phyloP scores from a whole-genome alignment of 306 rosid species.

The Trichosanthes cucumerina region DNA sequence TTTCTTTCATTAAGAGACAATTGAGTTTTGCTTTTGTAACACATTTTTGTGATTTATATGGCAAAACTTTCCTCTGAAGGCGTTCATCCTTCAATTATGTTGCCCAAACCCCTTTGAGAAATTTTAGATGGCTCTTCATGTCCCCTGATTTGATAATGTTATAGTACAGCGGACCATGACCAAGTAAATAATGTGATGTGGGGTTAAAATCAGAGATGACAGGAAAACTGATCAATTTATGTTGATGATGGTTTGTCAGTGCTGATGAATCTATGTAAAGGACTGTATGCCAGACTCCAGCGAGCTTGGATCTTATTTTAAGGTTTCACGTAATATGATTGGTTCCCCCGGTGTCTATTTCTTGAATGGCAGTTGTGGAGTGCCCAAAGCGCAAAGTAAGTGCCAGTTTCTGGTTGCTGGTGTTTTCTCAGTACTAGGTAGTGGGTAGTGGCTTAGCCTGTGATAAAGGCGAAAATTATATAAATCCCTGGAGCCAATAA shows the following conservation, averaged over 20 bases:
- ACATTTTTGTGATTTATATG: neutral
- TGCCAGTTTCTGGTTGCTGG: neutral
- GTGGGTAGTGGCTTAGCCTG: neutral
- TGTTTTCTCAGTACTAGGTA: neutral
- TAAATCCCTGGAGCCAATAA: neutral
- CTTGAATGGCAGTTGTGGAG: neutral
- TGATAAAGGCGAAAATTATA: neutral
- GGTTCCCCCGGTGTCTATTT: neutral
- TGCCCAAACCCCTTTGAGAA: neutral
- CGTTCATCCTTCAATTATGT: neutral
- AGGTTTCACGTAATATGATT: neutral
- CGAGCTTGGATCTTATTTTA: neutral
- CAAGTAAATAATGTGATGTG: neutral
- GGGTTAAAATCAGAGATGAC: neutral
- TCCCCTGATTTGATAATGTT: neutral
- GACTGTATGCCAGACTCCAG: neutral
- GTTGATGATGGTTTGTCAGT: neutral
- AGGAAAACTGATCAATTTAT: neutral
- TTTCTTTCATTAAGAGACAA: slow-evolving; percentile 29
- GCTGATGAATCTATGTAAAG: neutral
- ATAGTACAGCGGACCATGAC: neutral
- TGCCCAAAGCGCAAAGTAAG: neutral
- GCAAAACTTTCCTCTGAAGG: neutral
- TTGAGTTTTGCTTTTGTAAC: slow-evolving; percentile 10
- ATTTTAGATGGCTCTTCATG: neutral